Conservation (phyloP, 768 basidiomycete genomes). For the Kwoniella bestiolae region DNA sequence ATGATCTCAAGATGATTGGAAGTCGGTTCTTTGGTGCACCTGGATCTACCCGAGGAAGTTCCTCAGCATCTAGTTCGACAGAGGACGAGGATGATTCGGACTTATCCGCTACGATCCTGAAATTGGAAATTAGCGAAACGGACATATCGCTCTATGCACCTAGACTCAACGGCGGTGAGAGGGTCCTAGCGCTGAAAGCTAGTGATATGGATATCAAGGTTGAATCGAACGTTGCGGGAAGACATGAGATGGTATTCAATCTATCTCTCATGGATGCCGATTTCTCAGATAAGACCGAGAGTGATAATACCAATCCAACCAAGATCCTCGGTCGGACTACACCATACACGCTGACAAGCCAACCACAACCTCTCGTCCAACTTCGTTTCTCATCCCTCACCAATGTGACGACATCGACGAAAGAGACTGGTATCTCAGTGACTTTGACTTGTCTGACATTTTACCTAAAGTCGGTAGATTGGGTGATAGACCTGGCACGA, state of each 20-base stretch:
- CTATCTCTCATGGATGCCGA: slow-evolving; percentile 68
- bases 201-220: slow-evolving; percentile 69
- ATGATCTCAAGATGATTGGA: slow-evolving; percentile 69
- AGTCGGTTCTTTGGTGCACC: slow-evolving; percentile 65
- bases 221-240: slow-evolving; percentile 71
- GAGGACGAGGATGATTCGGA: slow-evolving; percentile 36
- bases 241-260: slow-evolving; percentile 75
- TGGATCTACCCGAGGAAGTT: slow-evolving; percentile 40
- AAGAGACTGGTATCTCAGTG: slow-evolving; percentile 75
- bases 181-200: slow-evolving; percentile 60
- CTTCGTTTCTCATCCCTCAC: slow-evolving; percentile 70
- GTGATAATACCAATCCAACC: slow-evolving; percentile 50
- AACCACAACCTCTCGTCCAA: slow-evolving; percentile 36
- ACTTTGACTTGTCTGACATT: slow-evolving; percentile 69
- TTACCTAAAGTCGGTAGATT: slow-evolving; percentile 67
- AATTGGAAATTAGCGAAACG: slow-evolving; percentile 51
- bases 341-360: slow-evolving; percentile 61
- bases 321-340: slow-evolving; percentile 66
- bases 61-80: slow-evolving; percentile 39
- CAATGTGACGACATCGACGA: slow-evolving; percentile 67
- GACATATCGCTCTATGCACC: slow-evolving; percentile 64
- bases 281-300: slow-evolving; percentile 64
- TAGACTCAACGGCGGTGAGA: slow-evolving; percentile 53
- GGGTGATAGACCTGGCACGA: slow-evolving; percentile 65
- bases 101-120: slow-evolving; percentile 24